Evolutionary conservation across 2,329 filamentous ascomycete species (phyloP).

Genomic region (Botrytis deweyae): DNA sequence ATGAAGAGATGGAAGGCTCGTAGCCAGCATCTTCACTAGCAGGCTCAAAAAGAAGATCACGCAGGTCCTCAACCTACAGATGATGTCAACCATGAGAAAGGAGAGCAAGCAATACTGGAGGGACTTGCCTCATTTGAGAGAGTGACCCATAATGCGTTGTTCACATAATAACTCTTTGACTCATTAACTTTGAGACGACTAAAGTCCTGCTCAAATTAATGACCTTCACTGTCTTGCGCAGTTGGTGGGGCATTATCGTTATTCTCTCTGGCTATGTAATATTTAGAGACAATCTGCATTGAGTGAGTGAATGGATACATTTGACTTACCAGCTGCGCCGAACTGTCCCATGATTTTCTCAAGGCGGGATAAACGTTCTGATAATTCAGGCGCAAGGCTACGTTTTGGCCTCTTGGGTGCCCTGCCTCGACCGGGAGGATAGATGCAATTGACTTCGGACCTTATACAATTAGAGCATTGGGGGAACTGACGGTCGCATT

Average conservation of each 20-base stretch:
- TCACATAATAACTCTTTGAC: constrained; percentile 12
- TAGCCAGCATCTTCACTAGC: constrained; percentile 7
- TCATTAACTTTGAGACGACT: constrained; percentile 9
- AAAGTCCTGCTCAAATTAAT: constrained; percentile 7
- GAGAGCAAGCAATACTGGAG: constrained; percentile 3
- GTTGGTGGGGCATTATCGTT: not conserved
- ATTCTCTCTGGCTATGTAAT: not conserved
- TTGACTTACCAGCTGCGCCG: constrained; percentile 5
- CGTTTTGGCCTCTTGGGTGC: constrained; percentile 5
- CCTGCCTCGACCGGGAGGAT: constrained; percentile 4
- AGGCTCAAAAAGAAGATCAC: constrained; percentile 8
- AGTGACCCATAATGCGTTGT: constrained; percentile 11
- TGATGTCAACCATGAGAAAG: constrained; percentile 4
- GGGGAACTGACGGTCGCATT: constrained; percentile 6
- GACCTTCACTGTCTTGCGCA: constrained; percentile 7
- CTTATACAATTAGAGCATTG: constrained; percentile 8
- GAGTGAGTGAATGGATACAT: constrained; percentile 11
- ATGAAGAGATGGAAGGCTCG: constrained; percentile 9
- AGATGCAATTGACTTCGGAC: constrained; percentile 11
- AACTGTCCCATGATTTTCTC: constrained; percentile 6
- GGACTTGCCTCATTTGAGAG: constrained; percentile 10
- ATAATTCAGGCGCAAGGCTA: constrained; percentile 7
- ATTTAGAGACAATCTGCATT: not conserved
- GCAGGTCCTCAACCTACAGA: constrained; percentile 10
- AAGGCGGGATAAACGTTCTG: constrained; percentile 10